Evolutionary conservation across 2,329 filamentous ascomycete genomes (phyloP).

Genomic region (Fusarium keratoplasticum): DNA sequence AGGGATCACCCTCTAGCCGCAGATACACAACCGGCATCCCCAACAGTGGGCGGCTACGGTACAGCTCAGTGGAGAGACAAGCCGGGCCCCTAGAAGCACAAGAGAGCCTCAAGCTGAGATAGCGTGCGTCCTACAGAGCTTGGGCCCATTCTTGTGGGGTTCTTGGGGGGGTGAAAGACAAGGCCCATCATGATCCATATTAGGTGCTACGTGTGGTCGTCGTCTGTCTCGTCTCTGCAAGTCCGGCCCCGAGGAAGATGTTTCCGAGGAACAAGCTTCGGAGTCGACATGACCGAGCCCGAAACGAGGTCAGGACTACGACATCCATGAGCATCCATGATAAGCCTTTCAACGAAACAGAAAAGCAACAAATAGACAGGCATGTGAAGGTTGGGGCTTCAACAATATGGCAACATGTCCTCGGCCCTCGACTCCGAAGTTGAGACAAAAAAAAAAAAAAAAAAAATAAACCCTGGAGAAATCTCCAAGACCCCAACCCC

Average conservation of each 20-base stretch:
- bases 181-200: conserved; percentile 1
- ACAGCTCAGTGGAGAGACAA: background rate
- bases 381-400: conserved; percentile 40
- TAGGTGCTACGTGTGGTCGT: background rate
- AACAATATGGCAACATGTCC: conserved; percentile 21
- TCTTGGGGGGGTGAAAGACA: background rate
- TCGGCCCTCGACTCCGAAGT: conserved; percentile 9
- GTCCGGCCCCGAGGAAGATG: conserved; percentile 35
- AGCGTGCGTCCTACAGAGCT: conserved; percentile 1
- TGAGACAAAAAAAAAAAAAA: conserved; percentile 12
- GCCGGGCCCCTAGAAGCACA: conserved; percentile 7
- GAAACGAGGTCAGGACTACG: conserved; percentile 14
- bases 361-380: background rate
- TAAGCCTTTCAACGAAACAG: background rate
- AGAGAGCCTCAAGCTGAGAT: conserved; percentile 27
- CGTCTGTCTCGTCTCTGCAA: conserved; percentile 2
- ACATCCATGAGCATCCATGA: conserved; percentile 11
- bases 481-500: conserved; percentile 38
- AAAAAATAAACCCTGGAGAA: background rate
- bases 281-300: conserved; percentile 25
- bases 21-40: background rate
- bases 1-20: background rate
- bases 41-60: background rate
- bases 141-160: conserved; percentile 4
- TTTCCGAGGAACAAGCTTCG: conserved; percentile 30